Evolutionary conservation across 768 basidiomycete species (phyloP).

Genomic region (Paxillus ammoniavirescens): DNA sequence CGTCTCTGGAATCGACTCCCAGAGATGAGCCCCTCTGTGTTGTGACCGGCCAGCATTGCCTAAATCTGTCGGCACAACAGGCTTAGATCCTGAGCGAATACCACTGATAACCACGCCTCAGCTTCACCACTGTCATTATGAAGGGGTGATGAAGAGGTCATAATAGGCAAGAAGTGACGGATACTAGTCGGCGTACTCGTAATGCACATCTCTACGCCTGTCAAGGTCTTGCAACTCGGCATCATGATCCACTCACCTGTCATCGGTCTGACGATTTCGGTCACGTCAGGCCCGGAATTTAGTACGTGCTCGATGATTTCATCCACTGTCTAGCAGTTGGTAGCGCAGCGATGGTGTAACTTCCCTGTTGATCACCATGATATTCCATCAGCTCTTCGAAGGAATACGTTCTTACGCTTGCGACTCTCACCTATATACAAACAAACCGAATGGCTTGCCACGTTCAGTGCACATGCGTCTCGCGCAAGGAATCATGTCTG

Average conservation of each 20-base stretch:
- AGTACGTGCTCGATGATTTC: conserved; percentile 41
- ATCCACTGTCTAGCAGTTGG: neutral
- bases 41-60: neutral
- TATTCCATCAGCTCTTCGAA: conserved; percentile 84
- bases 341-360: conserved; percentile 37
- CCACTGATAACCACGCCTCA: conserved; percentile 15
- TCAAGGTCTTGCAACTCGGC: conserved; percentile 82
- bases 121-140: conserved; percentile 1
- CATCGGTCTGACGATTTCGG: conserved; percentile 74
- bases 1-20: conserved; percentile 35
- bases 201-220: conserved; percentile 1
- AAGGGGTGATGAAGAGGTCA: conserved; percentile 24
- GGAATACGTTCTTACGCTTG: conserved; percentile 35
- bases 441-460: neutral
- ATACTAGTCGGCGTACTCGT: conserved; percentile 77
- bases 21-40: conserved; percentile 17
- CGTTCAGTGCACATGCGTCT: conserved; percentile 46
- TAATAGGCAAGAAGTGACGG: conserved; percentile 56
- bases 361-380: conserved; percentile 68
- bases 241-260: conserved; percentile 78
- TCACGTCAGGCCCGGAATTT: conserved; percentile 68
- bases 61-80: conserved; percentile 2
- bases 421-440: neutral
- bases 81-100: conserved; percentile 15
- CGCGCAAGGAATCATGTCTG: conserved; percentile 73